Evolutionary conservation across 2,329 filamentous ascomycete species (phyloP).

Genomic region (Alternaria arbusti): DNA sequence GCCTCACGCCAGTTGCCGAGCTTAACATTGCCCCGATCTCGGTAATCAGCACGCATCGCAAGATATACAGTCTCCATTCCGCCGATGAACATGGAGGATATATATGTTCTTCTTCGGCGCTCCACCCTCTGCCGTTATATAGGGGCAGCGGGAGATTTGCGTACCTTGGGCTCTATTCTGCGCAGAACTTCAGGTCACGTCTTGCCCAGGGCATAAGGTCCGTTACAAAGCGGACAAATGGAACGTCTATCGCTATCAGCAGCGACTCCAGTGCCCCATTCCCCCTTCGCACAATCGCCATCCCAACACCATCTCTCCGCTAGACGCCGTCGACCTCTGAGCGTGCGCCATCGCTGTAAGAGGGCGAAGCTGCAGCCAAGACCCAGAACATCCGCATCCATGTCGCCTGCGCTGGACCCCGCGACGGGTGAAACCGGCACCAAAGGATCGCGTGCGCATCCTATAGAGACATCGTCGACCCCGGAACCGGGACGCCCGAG

Average conservation of each 20-base stretch:
- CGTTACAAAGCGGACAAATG: slow-evolving; percentile 47
- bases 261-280: slow-evolving; percentile 24
- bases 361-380: slow-evolving; percentile 48
- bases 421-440: slow-evolving; percentile 41
- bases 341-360: slow-evolving; percentile 40
- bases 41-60: slow-evolving; percentile 15
- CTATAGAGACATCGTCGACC: slow-evolving; percentile 23
- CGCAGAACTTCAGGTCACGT: slow-evolving; percentile 48
- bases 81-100: slow-evolving; percentile 23
- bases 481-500: slow-evolving; percentile 30
- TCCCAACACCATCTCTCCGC: slow-evolving; percentile 22
- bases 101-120: slow-evolving; percentile 20
- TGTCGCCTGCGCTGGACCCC: slow-evolving; percentile 40
- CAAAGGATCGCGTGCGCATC: slow-evolving; percentile 22
- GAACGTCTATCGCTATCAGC: slow-evolving; percentile 39
- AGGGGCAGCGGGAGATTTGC: slow-evolving; percentile 10
- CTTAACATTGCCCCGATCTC: slow-evolving; percentile 30
- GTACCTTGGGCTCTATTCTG: slow-evolving; percentile 45
- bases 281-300: slow-evolving; percentile 26
- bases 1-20: slow-evolving; percentile 33
- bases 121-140: slow-evolving; percentile 2
- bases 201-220: slow-evolving; percentile 33
- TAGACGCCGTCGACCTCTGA: slow-evolving; percentile 25
- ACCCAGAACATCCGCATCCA: slow-evolving; percentile 35
- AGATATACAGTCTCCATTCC: slow-evolving; percentile 17